Percentiles rank a stretch among this genome's conserved stretches.
These are phyloP conservation scores for Aspergillus sp. DNA, from an alignment of 2,329 filamentous ascomycete genomes.

Conservation along the genomic window DNA sequence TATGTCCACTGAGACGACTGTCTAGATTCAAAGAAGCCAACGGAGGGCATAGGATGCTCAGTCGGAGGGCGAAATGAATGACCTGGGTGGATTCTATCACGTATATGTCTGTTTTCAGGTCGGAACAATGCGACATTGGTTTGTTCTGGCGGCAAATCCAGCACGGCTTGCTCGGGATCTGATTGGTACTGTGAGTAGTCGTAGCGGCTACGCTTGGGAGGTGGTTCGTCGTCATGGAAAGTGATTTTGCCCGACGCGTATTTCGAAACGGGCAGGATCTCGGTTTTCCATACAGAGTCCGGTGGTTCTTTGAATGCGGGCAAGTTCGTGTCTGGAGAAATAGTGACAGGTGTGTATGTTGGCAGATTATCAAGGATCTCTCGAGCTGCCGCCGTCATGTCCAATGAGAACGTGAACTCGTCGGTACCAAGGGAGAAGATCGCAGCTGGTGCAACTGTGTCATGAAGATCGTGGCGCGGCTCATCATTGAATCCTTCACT, in stretches of 20 bases:
- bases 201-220: constrained; percentile 78
- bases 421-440: constrained; percentile 82
- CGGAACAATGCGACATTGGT: constrained; percentile 83
- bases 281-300: constrained; percentile 71
- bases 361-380: constrained; percentile 79
- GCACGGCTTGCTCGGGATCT: constrained; percentile 55
- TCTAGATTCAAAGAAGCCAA: constrained; percentile 85
- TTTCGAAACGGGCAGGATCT: constrained; percentile 82
- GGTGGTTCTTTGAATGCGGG: constrained; percentile 62
- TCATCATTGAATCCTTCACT: constrained; percentile 51
- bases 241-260: constrained; percentile 80
- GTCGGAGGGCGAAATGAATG: constrained; percentile 93
- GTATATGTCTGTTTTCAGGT: constrained; percentile 82
- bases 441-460: constrained; percentile 65
- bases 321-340: constrained; percentile 60
- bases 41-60: constrained; percentile 85
- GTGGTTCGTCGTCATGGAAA: constrained; percentile 65
- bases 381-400: constrained; percentile 72
- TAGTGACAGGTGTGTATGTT: constrained; percentile 66
- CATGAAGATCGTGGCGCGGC: constrained; percentile 44
- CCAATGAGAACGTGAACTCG: constrained; percentile 76
- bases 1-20: constrained; percentile 88
- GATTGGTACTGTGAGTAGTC: constrained; percentile 74
- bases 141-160: constrained; percentile 66
- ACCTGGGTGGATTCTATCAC: constrained; percentile 84